Evolutionary conservation across 2,329 filamentous ascomycete species (phyloP).

Genomic region (Cercospora sp.): DNA sequence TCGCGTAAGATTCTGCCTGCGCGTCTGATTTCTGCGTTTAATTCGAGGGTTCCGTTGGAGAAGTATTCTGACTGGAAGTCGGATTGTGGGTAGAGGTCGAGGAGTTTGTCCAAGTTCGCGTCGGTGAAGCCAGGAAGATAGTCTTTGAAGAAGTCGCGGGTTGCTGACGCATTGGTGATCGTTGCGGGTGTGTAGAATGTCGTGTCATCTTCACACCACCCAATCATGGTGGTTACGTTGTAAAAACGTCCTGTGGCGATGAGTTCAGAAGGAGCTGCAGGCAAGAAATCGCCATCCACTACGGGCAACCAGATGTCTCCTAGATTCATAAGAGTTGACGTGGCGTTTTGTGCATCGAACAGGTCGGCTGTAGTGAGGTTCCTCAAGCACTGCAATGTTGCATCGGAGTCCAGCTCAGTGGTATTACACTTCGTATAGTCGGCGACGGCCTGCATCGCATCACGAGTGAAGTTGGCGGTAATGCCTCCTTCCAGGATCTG

Average conservation of each 20-base stretch:
- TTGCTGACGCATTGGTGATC: constrained; percentile 38
- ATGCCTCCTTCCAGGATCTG: constrained; percentile 55
- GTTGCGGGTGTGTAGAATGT: constrained; percentile 41
- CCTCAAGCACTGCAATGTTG: constrained; percentile 53
- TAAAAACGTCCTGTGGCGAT: constrained; percentile 43
- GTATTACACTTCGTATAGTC: constrained; percentile 49
- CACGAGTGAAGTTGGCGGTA: constrained; percentile 48
- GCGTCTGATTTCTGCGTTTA: constrained; percentile 54
- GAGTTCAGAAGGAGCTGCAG: constrained; percentile 45
- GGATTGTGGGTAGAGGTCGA: constrained; percentile 40
- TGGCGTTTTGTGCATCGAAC: constrained; percentile 48
- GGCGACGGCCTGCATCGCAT: constrained; percentile 50
- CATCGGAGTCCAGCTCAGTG: constrained; percentile 42
- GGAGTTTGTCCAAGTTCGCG: constrained; percentile 31
- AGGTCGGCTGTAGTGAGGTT: constrained; percentile 47
- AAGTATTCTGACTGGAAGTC: constrained; percentile 48
- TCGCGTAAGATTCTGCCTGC: constrained; percentile 54
- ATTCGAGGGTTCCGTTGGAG: constrained; percentile 30
- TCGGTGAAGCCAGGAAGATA: constrained; percentile 45
- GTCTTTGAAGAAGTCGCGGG: constrained; percentile 42
- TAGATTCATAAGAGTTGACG: constrained; percentile 45
- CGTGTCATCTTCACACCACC: constrained; percentile 49
- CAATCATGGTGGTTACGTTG: constrained; percentile 44
- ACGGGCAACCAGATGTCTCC: constrained; percentile 56
- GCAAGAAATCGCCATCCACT: constrained; percentile 53